Evolutionary conservation across 345 rosid genomes (phyloP), one percentile per base, ranked within the genome.

Genomic region (Salix purpurea): DNA sequence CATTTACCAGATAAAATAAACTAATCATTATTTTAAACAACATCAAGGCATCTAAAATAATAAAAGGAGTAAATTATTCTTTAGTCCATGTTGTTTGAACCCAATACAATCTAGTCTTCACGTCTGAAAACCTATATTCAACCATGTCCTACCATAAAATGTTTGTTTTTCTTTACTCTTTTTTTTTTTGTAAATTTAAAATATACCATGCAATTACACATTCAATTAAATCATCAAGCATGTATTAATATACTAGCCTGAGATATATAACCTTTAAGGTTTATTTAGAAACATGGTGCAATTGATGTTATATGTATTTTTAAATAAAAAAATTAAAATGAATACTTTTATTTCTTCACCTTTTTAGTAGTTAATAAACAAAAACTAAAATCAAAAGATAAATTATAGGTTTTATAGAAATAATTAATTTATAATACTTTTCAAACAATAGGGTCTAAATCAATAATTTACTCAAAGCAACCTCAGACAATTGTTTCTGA

Each of bases 251-350:
- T 30, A 30, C 32, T 30, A 30, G 32, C 32, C 32, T 3, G 4
- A 30, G 32, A 30, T 30, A 30, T 30, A 30, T 30, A 30, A 2
- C 32, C 4, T 30, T 30, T 3, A 30, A 30, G 32, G 32, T 32
- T 3, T 4, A 32, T 32, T 32, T 32, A 32, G 5, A 32, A 4
- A 32, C 34, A 32, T 32, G 34, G 44, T 40, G 3, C 13, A 40
- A 0, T 2, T 40, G 2, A 0, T 8, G 0, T 40, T 40, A 1
- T 0, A 8, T 2, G 11, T 40, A 10, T 40, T 40, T 39, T 9
- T 0, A 40, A 40, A 40, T 40, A 0, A 9, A 40, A 40, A 40
- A 40, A 40, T 8, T 40, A 40, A 40, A 40, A 40, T 9, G 0
- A 0, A 10, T 10, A 10, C 12, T 40, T 40, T 40, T 40, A 40